phyloP scores from a whole-genome alignment of 257 asterid species.

The Coffea canephora region DNA sequence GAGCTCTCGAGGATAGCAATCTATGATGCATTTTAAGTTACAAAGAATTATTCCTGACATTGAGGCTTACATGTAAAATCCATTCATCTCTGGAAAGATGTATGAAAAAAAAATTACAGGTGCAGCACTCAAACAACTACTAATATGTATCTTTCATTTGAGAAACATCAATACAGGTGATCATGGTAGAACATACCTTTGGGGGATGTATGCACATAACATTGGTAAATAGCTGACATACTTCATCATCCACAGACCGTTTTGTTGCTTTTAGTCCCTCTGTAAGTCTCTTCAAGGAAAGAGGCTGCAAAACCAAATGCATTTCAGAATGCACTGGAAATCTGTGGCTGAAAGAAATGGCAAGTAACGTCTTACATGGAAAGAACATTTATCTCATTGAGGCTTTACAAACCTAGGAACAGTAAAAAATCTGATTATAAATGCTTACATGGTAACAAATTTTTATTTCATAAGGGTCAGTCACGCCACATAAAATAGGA shows the following conservation, averaged over 20 bases:
- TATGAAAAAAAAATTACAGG: not conserved
- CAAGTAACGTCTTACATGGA: not conserved
- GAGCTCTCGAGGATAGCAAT: not conserved
- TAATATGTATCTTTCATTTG: not conserved
- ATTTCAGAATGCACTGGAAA: constrained; percentile 11
- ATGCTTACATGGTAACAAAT: not conserved
- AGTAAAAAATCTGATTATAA: not conserved
- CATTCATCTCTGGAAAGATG: not conserved
- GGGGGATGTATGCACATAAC: constrained; percentile 68
- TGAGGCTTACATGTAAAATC: not conserved
- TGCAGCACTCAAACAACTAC: not conserved
- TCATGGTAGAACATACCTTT: constrained; percentile 45
- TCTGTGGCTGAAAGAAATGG: not conserved
- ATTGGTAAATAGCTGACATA: constrained; percentile 71
- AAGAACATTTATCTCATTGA: not conserved
- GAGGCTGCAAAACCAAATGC: constrained; percentile 65
- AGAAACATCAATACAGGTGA: not conserved
- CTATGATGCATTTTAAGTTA: not conserved
- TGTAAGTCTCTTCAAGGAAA: constrained; percentile 71
- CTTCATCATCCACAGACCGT: constrained; percentile 61
- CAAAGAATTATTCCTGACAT: not conserved
- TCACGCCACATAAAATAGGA: not conserved
- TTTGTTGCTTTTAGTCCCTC: constrained; percentile 69
- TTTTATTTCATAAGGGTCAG: not conserved
- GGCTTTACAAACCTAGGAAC: not conserved